Percentiles rank a stretch among this genome's conserved stretches.
Conservation (phyloP, 2,329 filamentous ascomycete genomes). For the Aspergillus bombycis region DNA sequence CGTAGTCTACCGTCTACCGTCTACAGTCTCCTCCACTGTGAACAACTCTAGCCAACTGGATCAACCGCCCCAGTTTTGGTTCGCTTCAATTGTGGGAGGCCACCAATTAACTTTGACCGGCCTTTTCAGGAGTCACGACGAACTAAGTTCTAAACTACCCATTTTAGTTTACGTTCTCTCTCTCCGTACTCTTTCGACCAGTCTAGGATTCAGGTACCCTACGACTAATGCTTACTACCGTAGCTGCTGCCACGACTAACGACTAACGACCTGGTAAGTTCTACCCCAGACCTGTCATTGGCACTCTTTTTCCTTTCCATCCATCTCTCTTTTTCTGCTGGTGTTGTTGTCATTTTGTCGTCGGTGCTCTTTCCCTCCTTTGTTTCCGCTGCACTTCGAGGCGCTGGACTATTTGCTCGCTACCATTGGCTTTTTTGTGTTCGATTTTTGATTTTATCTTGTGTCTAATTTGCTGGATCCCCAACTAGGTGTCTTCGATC, state of each 20-base stretch:
- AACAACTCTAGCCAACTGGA: constrained; percentile 7
- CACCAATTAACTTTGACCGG: constrained; percentile 22
- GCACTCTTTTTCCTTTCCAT: constrained; percentile 9
- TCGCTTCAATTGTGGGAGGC: constrained; percentile 20
- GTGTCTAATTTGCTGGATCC: constrained; percentile 6
- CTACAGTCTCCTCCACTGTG: constrained; percentile 9
- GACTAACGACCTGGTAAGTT: constrained; percentile 3
- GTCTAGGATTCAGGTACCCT: constrained; percentile 7
- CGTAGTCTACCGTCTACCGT: background rate
- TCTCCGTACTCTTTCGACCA: constrained; percentile 4
- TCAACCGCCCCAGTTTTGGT: constrained; percentile 16
- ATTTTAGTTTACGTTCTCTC: background rate
- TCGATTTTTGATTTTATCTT: constrained; percentile 6
- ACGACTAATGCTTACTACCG: constrained; percentile 1
- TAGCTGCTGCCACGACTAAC: background rate
- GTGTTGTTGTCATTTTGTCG: background rate
- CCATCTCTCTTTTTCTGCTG: constrained; percentile 3
- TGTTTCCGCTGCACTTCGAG: constrained; percentile 1
- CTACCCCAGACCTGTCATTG: constrained; percentile 22
- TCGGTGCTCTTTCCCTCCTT: constrained; percentile 8
- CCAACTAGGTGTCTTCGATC: constrained; percentile 9
- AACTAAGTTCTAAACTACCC: background rate
- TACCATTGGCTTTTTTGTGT: constrained; percentile 3
- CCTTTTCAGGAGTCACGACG: background rate
- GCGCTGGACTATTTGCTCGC: background rate